These are phyloP conservation scores for Termitomyces heimii DNA, from an alignment of 768 basidiomycete genomes.

Conservation along the genomic window DNA sequence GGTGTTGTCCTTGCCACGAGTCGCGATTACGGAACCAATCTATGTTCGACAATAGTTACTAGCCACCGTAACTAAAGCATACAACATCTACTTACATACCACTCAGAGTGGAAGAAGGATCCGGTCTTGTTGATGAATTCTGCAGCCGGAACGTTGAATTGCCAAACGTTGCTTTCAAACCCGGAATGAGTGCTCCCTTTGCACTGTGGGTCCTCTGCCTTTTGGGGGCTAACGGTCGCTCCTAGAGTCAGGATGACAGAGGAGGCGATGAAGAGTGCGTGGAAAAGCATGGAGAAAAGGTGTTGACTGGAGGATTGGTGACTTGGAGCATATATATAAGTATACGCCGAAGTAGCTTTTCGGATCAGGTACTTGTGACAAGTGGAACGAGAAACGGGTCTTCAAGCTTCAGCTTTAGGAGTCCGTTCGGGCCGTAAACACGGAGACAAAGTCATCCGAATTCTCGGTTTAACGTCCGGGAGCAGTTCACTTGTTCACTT, in stretches of 20 bases:
- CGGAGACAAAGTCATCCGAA: neutral
- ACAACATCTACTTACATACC: slow-evolving; percentile 11
- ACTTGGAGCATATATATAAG: neutral
- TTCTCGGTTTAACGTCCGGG: neutral
- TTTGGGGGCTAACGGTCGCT: neutral
- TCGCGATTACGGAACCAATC: slow-evolving; percentile 3
- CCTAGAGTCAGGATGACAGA: neutral
- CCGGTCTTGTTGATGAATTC: slow-evolving; percentile 7
- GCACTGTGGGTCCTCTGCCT: slow-evolving; percentile 3
- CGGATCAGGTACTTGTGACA: neutral
- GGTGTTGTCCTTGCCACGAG: slow-evolving; percentile 7
- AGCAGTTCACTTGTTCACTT: neutral
- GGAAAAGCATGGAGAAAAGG: neutral
- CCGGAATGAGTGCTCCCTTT: slow-evolving; percentile 2
- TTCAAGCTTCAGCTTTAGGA: neutral
- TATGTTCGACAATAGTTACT: neutral
- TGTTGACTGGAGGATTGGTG: neutral
- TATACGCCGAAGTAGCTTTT: neutral
- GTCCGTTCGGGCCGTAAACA: neutral
- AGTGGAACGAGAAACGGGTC: neutral
- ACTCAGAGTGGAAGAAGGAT: slow-evolving; percentile 11
- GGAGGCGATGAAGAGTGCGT: neutral
- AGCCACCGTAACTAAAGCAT: neutral
- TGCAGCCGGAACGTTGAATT: slow-evolving; percentile 1
- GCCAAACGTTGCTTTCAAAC: slow-evolving; percentile 9